A percentile compares a stretch with the other conserved stretches of the same genome.
phyloP scores from a whole-genome alignment of 2,329 filamentous ascomycete species.

The Fusarium fracticaudum region DNA sequence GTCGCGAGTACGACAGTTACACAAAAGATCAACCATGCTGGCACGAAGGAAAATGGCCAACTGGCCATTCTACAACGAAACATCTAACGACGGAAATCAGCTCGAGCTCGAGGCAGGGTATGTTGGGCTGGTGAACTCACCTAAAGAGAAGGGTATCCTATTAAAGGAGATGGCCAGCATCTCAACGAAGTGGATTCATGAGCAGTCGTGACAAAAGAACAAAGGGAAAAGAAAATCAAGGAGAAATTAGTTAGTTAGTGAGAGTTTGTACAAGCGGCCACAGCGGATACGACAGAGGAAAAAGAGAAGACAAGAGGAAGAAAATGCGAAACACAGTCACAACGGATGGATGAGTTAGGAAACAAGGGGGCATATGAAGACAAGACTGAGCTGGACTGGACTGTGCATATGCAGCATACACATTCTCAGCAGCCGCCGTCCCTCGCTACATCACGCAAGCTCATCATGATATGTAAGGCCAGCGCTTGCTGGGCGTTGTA shows the following conservation, averaged over 20 bases:
- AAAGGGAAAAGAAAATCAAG: constrained; percentile 18
- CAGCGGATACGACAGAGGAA: constrained; percentile 21
- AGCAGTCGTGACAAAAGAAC: constrained; percentile 33
- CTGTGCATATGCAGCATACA: neutral
- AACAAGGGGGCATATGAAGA: constrained; percentile 32
- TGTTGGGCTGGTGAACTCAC: constrained; percentile 22
- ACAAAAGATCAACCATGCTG: constrained; percentile 47
- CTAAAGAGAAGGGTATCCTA: constrained; percentile 40
- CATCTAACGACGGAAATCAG: constrained; percentile 48
- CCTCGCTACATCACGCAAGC: constrained; percentile 5
- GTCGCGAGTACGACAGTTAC: constrained; percentile 41
- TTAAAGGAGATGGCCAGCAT: constrained; percentile 50
- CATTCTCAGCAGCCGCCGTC: constrained; percentile 23
- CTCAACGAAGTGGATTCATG: constrained; percentile 45
- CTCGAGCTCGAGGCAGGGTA: neutral
- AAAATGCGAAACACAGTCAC: constrained; percentile 30
- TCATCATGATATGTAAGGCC: constrained; percentile 2
- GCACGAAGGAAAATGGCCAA: constrained; percentile 44
- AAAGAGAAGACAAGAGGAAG: neutral
- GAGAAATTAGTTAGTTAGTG: constrained; percentile 13
- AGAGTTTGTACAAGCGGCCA: constrained; percentile 10
- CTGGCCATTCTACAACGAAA: constrained; percentile 55
- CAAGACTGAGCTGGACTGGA: neutral
- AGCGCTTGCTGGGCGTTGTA: constrained; percentile 35
- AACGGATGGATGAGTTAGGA: constrained; percentile 12